These are phyloP conservation scores for Microbotryum silenes-acaulis DNA, from an alignment of 1,284 basidiomycete genomes.

Conservation along the genomic window DNA sequence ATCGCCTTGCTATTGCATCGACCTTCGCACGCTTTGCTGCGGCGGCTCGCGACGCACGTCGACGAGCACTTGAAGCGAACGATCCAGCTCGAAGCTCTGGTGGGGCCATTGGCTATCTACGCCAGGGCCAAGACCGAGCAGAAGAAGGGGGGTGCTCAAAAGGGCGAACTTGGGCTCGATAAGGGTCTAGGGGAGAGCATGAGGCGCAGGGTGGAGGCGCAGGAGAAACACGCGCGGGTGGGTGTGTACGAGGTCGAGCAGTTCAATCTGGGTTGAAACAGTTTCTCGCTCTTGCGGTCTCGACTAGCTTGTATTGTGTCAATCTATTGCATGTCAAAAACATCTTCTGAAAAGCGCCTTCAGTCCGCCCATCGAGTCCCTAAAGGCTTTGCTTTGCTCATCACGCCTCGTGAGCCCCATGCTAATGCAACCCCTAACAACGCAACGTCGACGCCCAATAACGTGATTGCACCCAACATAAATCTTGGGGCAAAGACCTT, in stretches of 20 bases:
- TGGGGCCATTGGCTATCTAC: constrained; percentile 25
- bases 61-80: constrained; percentile 11
- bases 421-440: constrained; percentile 14
- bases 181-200: constrained; percentile 25
- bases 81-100: constrained; percentile 22
- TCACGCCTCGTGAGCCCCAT: constrained; percentile 16
- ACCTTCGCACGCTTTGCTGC: constrained; percentile 26
- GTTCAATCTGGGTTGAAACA: constrained; percentile 2
- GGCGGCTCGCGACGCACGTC: constrained; percentile 22
- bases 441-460: constrained; percentile 17
- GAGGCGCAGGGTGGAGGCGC: constrained; percentile 24
- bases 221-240: constrained; percentile 30
- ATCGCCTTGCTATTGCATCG: constrained; percentile 29
- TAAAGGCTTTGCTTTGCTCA: constrained; percentile 17
- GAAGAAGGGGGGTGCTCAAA: constrained; percentile 1
- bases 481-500: constrained; percentile 95
- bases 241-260: constrained; percentile 24
- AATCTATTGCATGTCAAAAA: neutral
- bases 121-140: constrained; percentile 17
- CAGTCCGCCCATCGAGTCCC: constrained; percentile 14
- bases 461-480: constrained; percentile 40
- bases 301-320: neutral
- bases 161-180: constrained; percentile 7
- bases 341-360: too few species aligned
- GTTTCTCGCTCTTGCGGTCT: too few species aligned